phyloP scores from a whole-genome alignment of 2,329 filamentous ascomycete species.

The Hymenoscyphus repandus region DNA sequence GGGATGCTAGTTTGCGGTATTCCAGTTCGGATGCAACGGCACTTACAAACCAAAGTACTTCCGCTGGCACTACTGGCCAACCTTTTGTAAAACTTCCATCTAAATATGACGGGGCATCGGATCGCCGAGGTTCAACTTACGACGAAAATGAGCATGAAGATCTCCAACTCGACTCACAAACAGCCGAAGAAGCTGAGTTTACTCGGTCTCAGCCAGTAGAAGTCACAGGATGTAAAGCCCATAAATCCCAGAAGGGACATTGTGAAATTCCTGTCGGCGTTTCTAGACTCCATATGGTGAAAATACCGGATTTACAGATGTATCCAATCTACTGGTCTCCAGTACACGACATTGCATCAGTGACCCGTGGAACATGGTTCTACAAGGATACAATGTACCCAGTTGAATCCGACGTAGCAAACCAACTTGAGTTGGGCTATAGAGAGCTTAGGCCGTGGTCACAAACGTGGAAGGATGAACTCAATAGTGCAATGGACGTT shows the following conservation, averaged over 20 bases:
- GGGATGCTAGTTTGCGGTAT: background rate
- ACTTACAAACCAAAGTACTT: slow-evolving; percentile 6
- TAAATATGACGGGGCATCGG: slow-evolving; percentile 10
- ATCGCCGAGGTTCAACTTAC: background rate
- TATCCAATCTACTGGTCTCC: slow-evolving; percentile 98
- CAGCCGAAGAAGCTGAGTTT: slow-evolving; percentile 13
- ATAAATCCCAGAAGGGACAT: slow-evolving; percentile 27
- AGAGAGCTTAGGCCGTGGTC: slow-evolving; percentile 82
- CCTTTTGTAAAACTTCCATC: slow-evolving; percentile 42
- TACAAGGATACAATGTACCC: slow-evolving; percentile 94
- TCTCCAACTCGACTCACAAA: slow-evolving; percentile 3
- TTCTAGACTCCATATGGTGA: slow-evolving; percentile 84
- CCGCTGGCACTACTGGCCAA: slow-evolving; percentile 40
- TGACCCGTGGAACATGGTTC: slow-evolving; percentile 91
- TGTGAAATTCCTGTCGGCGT: slow-evolving; percentile 75
- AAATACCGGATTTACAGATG: slow-evolving; percentile 78
- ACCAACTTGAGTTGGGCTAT: slow-evolving; percentile 89
- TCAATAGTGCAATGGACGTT: slow-evolving; percentile 84
- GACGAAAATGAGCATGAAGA: slow-evolving; percentile 2
- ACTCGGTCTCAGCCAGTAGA: slow-evolving; percentile 17
- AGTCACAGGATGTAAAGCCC: slow-evolving; percentile 25
- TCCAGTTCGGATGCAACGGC: background rate
- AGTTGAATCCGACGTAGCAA: slow-evolving; percentile 78
- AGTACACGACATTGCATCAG: slow-evolving; percentile 78
- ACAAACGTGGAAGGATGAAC: slow-evolving; percentile 86